These are phyloP conservation scores for Plenodomus tracheiphilus DNA, from an alignment of 2,329 filamentous ascomycete genomes.

Conservation along the genomic window DNA sequence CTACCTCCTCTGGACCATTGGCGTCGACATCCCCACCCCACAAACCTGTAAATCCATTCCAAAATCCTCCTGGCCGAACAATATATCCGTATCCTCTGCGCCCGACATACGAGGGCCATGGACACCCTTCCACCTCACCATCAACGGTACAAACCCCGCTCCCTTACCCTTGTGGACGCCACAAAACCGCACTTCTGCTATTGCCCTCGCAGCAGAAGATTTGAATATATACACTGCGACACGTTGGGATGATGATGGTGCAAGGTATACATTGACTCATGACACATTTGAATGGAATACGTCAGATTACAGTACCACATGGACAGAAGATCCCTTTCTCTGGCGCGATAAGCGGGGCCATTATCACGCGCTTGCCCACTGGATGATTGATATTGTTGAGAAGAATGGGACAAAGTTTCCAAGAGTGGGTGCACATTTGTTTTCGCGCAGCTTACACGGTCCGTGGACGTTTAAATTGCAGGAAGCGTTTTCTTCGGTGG, in stretches of 20 bases:
- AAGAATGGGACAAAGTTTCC: conserved; percentile 31
- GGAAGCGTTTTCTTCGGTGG: conserved; percentile 34
- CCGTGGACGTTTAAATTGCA: conserved; percentile 39
- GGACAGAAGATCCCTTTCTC: conserved; percentile 41
- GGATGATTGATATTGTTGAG: conserved; percentile 36
- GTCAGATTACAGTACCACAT: conserved; percentile 18
- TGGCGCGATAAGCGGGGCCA: conserved; percentile 44
- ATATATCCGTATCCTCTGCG: conserved; percentile 21
- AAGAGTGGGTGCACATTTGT: conserved; percentile 41
- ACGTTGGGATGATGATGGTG: no score
- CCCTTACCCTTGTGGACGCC: conserved; percentile 45
- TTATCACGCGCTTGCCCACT: conserved; percentile 42
- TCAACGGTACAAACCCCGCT: conserved; percentile 49
- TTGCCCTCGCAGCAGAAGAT: conserved; percentile 43
- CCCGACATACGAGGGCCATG: conserved; percentile 16
- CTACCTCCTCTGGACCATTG: conserved; percentile 54
- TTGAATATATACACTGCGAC: conserved; percentile 43
- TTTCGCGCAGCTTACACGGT: conserved; percentile 29
- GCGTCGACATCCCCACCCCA: conserved; percentile 37
- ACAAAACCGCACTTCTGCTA: conserved; percentile 28
- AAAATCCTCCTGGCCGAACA: conserved; percentile 18
- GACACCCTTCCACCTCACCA: conserved; percentile 12
- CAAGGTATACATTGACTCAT: no score
- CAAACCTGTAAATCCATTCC: conserved; percentile 10
- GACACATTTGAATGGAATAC: no score